Evolutionary conservation across 2,329 filamentous ascomycete genomes (phyloP).

Genomic region (Trichoderma koningiopsis): DNA sequence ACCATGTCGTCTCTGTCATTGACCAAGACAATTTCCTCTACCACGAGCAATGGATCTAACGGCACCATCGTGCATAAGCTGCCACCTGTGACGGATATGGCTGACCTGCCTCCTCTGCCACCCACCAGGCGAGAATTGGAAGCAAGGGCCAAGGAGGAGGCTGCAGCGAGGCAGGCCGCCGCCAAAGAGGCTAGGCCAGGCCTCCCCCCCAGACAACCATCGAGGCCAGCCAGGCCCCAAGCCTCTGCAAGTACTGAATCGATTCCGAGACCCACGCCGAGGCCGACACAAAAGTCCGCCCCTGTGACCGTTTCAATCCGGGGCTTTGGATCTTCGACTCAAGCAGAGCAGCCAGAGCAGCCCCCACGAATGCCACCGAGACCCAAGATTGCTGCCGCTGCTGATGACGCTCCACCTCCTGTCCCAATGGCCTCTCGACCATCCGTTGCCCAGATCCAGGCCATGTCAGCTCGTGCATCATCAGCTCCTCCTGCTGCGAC

Average conservation of each 20-base stretch:
- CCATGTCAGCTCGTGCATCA: conserved; percentile 41
- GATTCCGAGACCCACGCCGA: background rate
- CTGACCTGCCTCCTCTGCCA: conserved; percentile 60
- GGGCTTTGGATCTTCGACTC: conserved; percentile 30
- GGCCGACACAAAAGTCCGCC: background rate
- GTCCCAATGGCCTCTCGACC: conserved; percentile 57
- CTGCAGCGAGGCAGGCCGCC: conserved; percentile 22
- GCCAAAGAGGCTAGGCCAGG: conserved; percentile 39
- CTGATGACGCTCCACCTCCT: conserved; percentile 51
- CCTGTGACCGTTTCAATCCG: conserved; percentile 28
- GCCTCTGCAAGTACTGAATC: conserved; percentile 24
- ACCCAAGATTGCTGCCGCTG: conserved; percentile 20
- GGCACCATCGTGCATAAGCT: conserved; percentile 51
- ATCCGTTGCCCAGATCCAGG: conserved; percentile 53
- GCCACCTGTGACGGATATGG: conserved; percentile 57
- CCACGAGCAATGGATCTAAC: conserved; percentile 50
- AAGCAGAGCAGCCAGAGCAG: conserved; percentile 21
- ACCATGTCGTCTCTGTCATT: conserved; percentile 56
- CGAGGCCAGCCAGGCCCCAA: conserved; percentile 46
- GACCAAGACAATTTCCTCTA: conserved; percentile 48
- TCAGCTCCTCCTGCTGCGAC: conserved; percentile 34
- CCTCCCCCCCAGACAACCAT: conserved; percentile 55
- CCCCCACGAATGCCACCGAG: conserved; percentile 21
- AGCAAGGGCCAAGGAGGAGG: conserved; percentile 33
- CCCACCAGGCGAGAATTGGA: conserved; percentile 58